These are phyloP conservation scores for Magnusiomyces sp. DNA, from an alignment of 1,139 yeast species.

Conservation along the genomic window DNA sequence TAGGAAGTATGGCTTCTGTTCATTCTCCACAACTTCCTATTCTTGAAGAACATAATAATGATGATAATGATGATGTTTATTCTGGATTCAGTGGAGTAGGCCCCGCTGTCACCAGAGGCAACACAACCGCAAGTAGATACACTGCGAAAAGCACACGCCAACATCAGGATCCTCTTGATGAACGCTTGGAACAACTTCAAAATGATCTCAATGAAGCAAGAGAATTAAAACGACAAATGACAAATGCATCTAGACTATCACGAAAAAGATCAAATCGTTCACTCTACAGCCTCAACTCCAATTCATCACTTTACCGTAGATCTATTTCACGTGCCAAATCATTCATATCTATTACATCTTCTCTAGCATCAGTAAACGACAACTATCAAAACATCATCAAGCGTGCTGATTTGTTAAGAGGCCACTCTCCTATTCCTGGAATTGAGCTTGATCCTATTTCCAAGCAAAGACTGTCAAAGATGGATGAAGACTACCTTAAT, in stretches of 20 bases:
- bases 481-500: constrained; percentile 9
- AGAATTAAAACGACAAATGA: constrained; percentile 6
- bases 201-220: constrained; percentile 12
- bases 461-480: background rate
- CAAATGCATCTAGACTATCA: constrained; percentile 1
- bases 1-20: background rate
- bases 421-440: background rate
- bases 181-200: constrained; percentile 9
- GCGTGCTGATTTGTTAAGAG: constrained; percentile 9
- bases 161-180: constrained; percentile 9
- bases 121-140: too few relatives aligned
- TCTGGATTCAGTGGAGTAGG: too few relatives aligned
- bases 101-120: too few relatives aligned
- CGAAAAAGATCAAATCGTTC: background rate
- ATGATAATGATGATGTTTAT: too few relatives aligned
- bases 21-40: too few relatives aligned
- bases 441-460: constrained; percentile 1
- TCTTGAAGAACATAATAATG: too few relatives aligned
- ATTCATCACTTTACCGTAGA: constrained; percentile 4
- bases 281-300: background rate
- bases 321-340: constrained; percentile 1
- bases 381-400: constrained; percentile 6
- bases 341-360: constrained; percentile 3
- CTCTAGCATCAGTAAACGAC: background rate
- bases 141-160: too few relatives aligned